Percentiles rank a stretch among this genome's conserved stretches.
These are phyloP conservation scores for Salix purpurea DNA, from an alignment of 345 rosid species.

Conservation along the genomic window DNA sequence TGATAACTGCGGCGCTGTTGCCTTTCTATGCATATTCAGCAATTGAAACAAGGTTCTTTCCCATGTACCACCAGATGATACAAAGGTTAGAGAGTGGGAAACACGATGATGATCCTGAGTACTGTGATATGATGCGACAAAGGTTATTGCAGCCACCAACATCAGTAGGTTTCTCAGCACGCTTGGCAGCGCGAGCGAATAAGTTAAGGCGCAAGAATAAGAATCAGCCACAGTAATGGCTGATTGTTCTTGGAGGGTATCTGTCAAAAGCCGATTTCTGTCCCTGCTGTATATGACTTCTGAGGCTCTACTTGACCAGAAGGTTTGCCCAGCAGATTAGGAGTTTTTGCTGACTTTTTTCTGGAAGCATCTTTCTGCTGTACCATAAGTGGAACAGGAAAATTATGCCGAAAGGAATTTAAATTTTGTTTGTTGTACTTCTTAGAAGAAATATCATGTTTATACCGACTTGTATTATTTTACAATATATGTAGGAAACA, in stretches of 20 bases:
- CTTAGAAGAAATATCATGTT: neutral
- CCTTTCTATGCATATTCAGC: conserved; percentile 68
- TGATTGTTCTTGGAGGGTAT: neutral
- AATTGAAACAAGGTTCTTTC: conserved; percentile 73
- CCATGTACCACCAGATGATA: conserved; percentile 87
- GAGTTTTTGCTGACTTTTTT: neutral
- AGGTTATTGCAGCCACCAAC: conserved; percentile 65
- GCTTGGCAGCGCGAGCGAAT: conserved; percentile 32
- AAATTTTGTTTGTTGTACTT: conserved; percentile 13
- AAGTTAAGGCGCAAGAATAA: neutral
- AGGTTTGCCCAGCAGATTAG: neutral
- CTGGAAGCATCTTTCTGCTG: conserved; percentile 1
- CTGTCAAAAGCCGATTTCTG: neutral
- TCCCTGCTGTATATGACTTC: neutral
- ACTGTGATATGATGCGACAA: conserved; percentile 71
- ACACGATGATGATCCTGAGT: conserved; percentile 57
- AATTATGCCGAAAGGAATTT: neutral
- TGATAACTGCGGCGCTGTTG: conserved; percentile 41
- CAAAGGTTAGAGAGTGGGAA: conserved; percentile 82
- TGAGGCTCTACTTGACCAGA: neutral
- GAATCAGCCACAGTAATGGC: conserved; percentile 11
- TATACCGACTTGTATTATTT: neutral
- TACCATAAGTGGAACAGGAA: neutral
- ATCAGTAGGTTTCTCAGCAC: conserved; percentile 67
- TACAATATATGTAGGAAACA: neutral